Base-by-base conservation (phyloP, 1,284 basidiomycete species). In the Hymenochaete sp. region DNA sequence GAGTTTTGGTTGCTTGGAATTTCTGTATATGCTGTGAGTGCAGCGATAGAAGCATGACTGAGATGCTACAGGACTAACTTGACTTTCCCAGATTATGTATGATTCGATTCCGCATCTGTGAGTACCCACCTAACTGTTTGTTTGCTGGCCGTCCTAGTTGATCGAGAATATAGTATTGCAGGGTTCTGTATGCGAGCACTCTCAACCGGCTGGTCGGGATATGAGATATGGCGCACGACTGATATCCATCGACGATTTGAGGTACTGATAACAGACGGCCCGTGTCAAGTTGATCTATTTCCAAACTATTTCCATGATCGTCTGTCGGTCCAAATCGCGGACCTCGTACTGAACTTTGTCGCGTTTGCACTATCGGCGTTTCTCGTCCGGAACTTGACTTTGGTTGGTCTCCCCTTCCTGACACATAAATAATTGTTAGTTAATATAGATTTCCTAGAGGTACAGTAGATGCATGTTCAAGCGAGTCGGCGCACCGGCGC, bases 1-100 rank as follows among this genome's bases (percentile, higher is more conserved):
- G 76, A 79, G 50, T 71, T 79, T 54, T 79, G 76, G 76, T 63
- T 79, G 3, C 64, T 79, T 21, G 67, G 64, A 0, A 65, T 79
- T n/a, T 75, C 75, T 1, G 53, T 72, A 13, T 62, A 72, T 38
- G 73, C 71, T 2, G 59, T 49, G 29, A 36, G 37, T 31, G n/a
- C n/a, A n/a, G n/a, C n/a, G n/a, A n/a, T n/a, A n/a, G n/a, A n/a
- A n/a, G n/a, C n/a, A n/a, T n/a, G n/a, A n/a, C n/a, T n/a, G n/a
- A n/a, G n/a, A n/a, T n/a, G n/a, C n/a, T n/a, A n/a, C n/a, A n/a
- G n/a, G n/a, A n/a, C n/a, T n/a, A n/a, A n/a, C 3, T 6, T 31
- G 14, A 3, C 2, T 22, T 42, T 3, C 14, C 10, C 35, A 49
- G 47, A 45, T 65, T 44, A 53, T 70, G 14, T 65, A 64, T 35